Conservation (phyloP, 2,329 filamentous ascomycete genomes). For the Myriosclerotinia scirpicola region DNA sequence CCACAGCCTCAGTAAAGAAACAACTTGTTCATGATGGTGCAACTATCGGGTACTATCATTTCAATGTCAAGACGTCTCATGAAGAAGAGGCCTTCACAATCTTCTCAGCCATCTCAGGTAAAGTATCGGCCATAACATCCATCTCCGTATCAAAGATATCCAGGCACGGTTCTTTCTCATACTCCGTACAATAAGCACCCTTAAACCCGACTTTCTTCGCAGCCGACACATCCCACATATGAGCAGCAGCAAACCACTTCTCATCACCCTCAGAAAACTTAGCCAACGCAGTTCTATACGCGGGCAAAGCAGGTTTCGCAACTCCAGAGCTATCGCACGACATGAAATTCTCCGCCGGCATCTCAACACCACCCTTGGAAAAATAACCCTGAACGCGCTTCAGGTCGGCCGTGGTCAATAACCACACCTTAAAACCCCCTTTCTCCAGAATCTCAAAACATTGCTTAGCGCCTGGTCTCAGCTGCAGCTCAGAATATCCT, state of each 20-base stretch:
- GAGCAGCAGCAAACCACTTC: slow-evolving; percentile 58
- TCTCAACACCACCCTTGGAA: slow-evolving; percentile 47
- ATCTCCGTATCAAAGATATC: slow-evolving; percentile 50
- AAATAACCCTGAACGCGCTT: slow-evolving; percentile 54
- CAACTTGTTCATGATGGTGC: not conserved
- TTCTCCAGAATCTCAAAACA: slow-evolving; percentile 47
- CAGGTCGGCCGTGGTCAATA: slow-evolving; percentile 52
- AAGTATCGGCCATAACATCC: slow-evolving; percentile 50
- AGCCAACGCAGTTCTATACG: slow-evolving; percentile 47
- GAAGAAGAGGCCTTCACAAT: slow-evolving; percentile 31
- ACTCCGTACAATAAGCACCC: slow-evolving; percentile 54
- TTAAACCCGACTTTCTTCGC: slow-evolving; percentile 51
- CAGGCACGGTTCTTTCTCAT: slow-evolving; percentile 51
- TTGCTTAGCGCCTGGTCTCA: slow-evolving; percentile 45
- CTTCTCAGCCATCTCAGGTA: slow-evolving; percentile 50
- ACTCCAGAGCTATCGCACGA: slow-evolving; percentile 51
- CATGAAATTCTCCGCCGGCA: slow-evolving; percentile 51
- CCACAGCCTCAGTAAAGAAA: not conserved
- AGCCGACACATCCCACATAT: slow-evolving; percentile 59
- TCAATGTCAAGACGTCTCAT: not conserved
- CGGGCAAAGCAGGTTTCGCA: slow-evolving; percentile 51
- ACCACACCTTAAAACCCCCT: slow-evolving; percentile 53
- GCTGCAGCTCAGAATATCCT: slow-evolving; percentile 42
- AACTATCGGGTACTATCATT: not conserved
- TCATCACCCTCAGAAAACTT: slow-evolving; percentile 44